Conservation (phyloP, 345 rosid species). For the Salix caprea region DNA sequence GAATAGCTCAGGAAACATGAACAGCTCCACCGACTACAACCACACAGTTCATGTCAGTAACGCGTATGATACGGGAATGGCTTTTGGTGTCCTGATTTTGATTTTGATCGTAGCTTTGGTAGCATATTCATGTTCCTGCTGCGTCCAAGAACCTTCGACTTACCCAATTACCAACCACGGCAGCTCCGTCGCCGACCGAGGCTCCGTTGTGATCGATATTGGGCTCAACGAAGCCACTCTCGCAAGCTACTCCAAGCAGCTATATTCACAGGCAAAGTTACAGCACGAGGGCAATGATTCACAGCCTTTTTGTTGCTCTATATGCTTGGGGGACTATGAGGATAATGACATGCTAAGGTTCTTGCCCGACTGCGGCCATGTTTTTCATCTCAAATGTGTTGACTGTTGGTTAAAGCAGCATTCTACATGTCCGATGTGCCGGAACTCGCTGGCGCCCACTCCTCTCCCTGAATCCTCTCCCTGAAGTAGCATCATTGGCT, state of each 20-base stretch:
- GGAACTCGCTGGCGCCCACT: conserved; percentile 20
- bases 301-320: conserved; percentile 26
- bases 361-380: conserved; percentile 36
- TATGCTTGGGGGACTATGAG: conserved; percentile 33
- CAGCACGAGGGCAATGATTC: not conserved
- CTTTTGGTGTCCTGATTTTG: not conserved
- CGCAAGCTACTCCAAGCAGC: conserved; percentile 29
- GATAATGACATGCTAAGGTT: conserved; percentile 26
- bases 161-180: not conserved
- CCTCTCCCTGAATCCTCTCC: not conserved
- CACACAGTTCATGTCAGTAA: too few relatives aligned
- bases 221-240: conserved; percentile 32
- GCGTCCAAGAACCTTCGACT: not conserved
- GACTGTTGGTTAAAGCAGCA: conserved; percentile 35
- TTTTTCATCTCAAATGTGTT: conserved; percentile 29
- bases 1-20: not conserved
- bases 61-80: not conserved
- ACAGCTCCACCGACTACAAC: not conserved
- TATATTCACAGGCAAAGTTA: conserved; percentile 19
- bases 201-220: not conserved
- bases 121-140: not conserved
- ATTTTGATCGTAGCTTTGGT: not conserved
- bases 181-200: not conserved
- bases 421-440: conserved; percentile 36
- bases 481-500: not conserved